Conservation (phyloP, 768 basidiomycete genomes). For the Rhizopogon rudus region DNA sequence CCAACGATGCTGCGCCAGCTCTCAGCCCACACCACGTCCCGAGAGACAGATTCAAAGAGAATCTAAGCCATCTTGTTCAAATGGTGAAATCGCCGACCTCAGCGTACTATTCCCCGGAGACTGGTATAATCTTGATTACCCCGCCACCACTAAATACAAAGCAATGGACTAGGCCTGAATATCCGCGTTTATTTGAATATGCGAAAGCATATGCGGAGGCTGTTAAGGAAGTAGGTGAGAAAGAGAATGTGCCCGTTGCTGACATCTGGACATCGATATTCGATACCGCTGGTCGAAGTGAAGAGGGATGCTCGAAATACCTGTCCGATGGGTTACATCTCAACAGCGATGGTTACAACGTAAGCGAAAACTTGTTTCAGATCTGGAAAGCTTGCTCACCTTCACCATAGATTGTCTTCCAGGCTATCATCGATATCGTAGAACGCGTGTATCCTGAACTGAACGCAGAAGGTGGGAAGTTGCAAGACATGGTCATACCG, state of each 20-base stretch:
- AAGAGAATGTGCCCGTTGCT: constrained; percentile 53
- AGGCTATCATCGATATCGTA: constrained; percentile 56
- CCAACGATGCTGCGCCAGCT: constrained; percentile 75
- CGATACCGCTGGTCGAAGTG: constrained; percentile 62
- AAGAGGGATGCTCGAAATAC: constrained; percentile 45
- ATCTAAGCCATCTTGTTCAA: constrained; percentile 58
- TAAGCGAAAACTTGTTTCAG: constrained; percentile 28
- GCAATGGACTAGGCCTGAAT: constrained; percentile 32
- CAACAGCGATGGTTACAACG: constrained; percentile 68
- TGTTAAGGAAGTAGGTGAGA: constrained; percentile 53
- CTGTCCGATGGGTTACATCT: constrained; percentile 80
- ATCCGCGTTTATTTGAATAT: constrained; percentile 48
- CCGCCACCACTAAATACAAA: constrained; percentile 78
- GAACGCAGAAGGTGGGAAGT: constrained; percentile 34
- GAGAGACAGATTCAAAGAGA: constrained; percentile 54
- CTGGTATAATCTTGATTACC: constrained; percentile 75
- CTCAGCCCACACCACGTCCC: constrained; percentile 76
- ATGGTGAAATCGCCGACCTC: constrained; percentile 62
- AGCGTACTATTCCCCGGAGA: constrained; percentile 60
- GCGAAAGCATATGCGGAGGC: constrained; percentile 70
- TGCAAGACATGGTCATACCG: constrained; percentile 55
- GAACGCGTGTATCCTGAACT: constrained; percentile 58
- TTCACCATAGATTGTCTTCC: constrained; percentile 60
- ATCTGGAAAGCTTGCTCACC: neutral
- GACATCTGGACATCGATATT: constrained; percentile 77